Base-by-base conservation (phyloP, 31 red algal species). In the Bonnemaisonia californica region DNA sequence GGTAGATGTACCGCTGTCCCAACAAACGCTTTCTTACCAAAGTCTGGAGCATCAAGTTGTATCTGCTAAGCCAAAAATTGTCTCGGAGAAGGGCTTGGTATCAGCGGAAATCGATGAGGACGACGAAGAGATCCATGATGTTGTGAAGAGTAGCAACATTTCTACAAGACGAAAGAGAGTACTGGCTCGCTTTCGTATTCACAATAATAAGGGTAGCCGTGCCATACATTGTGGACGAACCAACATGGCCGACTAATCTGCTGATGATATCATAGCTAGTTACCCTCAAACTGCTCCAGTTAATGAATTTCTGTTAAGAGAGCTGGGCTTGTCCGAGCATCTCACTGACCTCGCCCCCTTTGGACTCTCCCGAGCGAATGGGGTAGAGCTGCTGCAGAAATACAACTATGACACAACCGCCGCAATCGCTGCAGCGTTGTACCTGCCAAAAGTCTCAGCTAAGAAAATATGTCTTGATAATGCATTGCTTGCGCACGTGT, bases 341-440 rank as follows among this genome's bases (percentile, higher is more conserved):
- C 31, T 77, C 26, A 38, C 0, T 38, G 24, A 21, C 19, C 47
- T 77, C 38, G 22, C 33, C 4, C 40, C 29, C 18, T 29, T 62
- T 11, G 74, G 74, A 23, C 29, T 77, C 31, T 39, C 74, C n/a
- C 9, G 29, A 26, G 29, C 16, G 27, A 47, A 77, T 37, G 74
- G 51, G 54, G 9, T 19, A 34, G n/a, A 38, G 27, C 24, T 61
- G 8, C 54, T 77, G 27, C 7, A n/a, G 29, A n/a, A 56, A 61
- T 13, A 27, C 13, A 59, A 57, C 32, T 61, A 38, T 37, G 74
- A 77, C 33, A 56, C 5, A 36, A 77, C 56, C 3, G 33, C 39
- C 11, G 74, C 74, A 3, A 58, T 77, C 26, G 74, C 40, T 4
- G 22, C 54, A 29, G 74, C 74, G 4, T 21, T 77, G 18, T 47